Evolutionary conservation across 805 yeast species (phyloP).

Genomic region (Pichia scutulata): DNA sequence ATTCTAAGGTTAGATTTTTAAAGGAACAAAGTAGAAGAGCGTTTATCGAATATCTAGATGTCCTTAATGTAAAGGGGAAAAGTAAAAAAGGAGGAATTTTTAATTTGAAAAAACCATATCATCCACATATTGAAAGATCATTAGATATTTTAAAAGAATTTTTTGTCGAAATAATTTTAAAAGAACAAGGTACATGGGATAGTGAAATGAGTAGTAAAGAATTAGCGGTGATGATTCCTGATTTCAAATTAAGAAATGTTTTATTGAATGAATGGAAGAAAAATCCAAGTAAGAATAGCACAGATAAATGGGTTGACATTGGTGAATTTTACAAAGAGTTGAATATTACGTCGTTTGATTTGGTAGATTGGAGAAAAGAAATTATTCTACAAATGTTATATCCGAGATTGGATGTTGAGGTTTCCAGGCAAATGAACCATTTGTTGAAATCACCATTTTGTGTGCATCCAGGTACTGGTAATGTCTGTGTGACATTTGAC

Average conservation of each 20-base stretch:
- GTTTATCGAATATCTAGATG: slow-evolving; percentile 77
- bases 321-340: slow-evolving; percentile 39
- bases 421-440: slow-evolving; percentile 82
- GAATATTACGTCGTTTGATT: slow-evolving; percentile 31
- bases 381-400: slow-evolving; percentile 72
- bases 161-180: slow-evolving; percentile 59
- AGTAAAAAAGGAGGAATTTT: slow-evolving; percentile 37
- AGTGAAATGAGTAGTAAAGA: slow-evolving; percentile 46
- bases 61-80: slow-evolving; percentile 48
- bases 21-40: slow-evolving; percentile 71
- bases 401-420: slow-evolving; percentile 91
- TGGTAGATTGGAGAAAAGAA: slow-evolving; percentile 69
- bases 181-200: slow-evolving; percentile 86
- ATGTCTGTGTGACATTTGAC: slow-evolving; percentile 85
- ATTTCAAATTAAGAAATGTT: slow-evolving; percentile 44
- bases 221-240: slow-evolving; percentile 56
- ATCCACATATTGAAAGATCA: slow-evolving; percentile 79
- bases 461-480: slow-evolving; percentile 93
- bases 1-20: slow-evolving; percentile 64
- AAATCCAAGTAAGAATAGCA: slow-evolving; percentile 44
- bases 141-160: slow-evolving; percentile 55
- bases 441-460: slow-evolving; percentile 94
- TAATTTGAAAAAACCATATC: slow-evolving; percentile 68
- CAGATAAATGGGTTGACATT: slow-evolving; percentile 74
- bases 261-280: slow-evolving; percentile 53